These are phyloP conservation scores for Pisolithus sp. DNA, from an alignment of 768 basidiomycete species.

Conservation along the genomic window DNA sequence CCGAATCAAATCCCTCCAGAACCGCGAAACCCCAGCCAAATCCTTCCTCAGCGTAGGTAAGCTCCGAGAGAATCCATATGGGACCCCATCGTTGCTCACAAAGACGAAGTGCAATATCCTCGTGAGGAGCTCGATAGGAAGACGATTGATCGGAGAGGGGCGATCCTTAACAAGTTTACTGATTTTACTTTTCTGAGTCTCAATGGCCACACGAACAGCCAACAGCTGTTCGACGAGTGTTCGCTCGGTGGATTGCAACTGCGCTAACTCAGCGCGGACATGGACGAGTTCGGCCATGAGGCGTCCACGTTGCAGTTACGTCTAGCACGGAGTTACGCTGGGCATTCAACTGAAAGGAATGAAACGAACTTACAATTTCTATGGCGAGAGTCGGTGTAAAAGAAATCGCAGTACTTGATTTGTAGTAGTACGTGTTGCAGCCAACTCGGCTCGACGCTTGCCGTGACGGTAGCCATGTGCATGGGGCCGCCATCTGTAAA, in stretches of 20 bases:
- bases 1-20: neutral
- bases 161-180: neutral
- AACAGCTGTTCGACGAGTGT: neutral
- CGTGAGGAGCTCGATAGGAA: neutral
- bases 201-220: neutral
- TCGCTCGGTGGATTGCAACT: neutral
- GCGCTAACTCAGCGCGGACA: neutral
- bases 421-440: too few species aligned
- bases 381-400: neutral
- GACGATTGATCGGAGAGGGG: neutral
- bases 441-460: too few species aligned
- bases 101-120: neutral
- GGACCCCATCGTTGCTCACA: too few species aligned
- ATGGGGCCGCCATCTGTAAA: too few species aligned
- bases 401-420: too few species aligned
- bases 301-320: neutral
- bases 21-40: neutral
- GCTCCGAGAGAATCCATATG: too few species aligned
- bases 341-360: too few species aligned
- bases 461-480: too few species aligned
- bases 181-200: neutral
- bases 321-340: too few species aligned
- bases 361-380: too few species aligned
- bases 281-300: neutral
- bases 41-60: neutral